phyloP scores from a whole-genome alignment of 129 eudicot genomes.

The Cynara cardunculus region DNA sequence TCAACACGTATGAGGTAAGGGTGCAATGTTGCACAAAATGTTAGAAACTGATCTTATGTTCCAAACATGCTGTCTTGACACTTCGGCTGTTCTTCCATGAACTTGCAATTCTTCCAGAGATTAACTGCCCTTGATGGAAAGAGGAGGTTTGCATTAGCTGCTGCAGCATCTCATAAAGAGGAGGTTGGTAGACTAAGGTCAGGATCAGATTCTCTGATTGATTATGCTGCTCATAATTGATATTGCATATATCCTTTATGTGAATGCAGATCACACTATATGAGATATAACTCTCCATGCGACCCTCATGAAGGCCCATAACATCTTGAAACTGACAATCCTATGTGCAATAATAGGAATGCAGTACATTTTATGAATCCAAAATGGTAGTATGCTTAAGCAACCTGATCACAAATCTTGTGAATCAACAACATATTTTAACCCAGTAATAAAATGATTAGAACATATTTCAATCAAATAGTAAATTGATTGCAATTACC shows the following conservation, averaged over 20 bases:
- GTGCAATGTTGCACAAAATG: not conserved
- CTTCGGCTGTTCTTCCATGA: not conserved
- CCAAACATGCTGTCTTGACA: conserved; percentile 7
- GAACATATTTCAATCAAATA: not conserved
- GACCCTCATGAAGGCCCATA: not conserved
- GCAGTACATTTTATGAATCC: not conserved
- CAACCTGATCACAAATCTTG: not conserved
- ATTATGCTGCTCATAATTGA: not conserved
- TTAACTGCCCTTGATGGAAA: conserved; percentile 98
- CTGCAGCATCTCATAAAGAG: conserved; percentile 95
- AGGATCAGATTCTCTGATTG: conserved; percentile 19
- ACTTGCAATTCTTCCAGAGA: conserved; percentile 43
- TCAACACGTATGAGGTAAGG: conserved; percentile 86
- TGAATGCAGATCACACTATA: not conserved
- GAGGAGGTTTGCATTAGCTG: conserved; percentile 93
- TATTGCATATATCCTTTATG: not conserved
- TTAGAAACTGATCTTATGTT: not conserved
- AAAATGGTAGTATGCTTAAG: not conserved
- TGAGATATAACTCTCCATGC: not conserved
- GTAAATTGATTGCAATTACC: not conserved
- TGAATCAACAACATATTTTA: not conserved
- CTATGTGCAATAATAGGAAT: not conserved
- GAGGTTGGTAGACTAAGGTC: conserved; percentile 93
- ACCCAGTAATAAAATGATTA: not conserved
- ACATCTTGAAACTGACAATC: not conserved